Conservation (phyloP, 345 rosid species). For the Mallotus nudiflorus region DNA sequence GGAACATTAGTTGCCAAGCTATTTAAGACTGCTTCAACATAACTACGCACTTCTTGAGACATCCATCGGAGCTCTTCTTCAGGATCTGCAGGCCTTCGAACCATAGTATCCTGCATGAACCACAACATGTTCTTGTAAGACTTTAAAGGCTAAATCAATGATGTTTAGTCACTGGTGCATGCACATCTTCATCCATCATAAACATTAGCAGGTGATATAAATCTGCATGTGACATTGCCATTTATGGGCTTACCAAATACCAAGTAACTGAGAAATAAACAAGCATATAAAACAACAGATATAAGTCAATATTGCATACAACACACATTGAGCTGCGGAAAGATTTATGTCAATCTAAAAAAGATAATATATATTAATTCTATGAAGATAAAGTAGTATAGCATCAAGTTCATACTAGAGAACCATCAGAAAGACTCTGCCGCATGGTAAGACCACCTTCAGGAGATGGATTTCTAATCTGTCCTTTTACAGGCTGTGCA, state of each 20-base stretch:
- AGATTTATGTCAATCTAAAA: too few species aligned
- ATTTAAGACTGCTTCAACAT: conserved; percentile 98
- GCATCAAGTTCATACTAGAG: conserved; percentile 53
- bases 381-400: neutral
- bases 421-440: conserved; percentile 96
- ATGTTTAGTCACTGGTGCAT: neutral
- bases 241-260: neutral
- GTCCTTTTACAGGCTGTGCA: conserved; percentile 61
- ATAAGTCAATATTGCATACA: neutral
- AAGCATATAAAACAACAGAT: neutral
- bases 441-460: conserved; percentile 48
- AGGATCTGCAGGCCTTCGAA: conserved; percentile 88
- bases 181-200: neutral
- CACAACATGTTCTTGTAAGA: neutral
- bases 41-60: conserved; percentile 99
- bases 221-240: neutral
- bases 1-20: conserved; percentile 99
- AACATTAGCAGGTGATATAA: neutral
- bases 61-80: conserved; percentile 99
- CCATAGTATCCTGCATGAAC: conserved; percentile 74
- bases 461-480: conserved; percentile 49
- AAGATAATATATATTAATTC: neutral
- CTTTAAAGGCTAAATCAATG: neutral
- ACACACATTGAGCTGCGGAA: too few species aligned
- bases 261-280: neutral